Conservation (phyloP, 192 early-diverging fungal genomes). For the Funneliformis geosporum region DNA sequence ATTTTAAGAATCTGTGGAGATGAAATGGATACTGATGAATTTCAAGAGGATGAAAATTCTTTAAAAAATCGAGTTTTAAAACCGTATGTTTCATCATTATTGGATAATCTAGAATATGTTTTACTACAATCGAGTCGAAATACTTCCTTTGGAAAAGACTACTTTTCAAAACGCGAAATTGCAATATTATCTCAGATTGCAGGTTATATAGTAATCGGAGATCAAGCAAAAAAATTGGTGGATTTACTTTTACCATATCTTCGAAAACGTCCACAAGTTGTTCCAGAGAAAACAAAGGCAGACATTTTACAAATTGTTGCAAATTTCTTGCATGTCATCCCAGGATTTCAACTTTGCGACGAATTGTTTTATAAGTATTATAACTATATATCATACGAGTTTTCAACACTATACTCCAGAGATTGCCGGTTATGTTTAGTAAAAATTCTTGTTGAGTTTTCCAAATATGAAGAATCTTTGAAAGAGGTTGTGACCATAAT, state of each 20-base stretch:
- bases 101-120: constrained; percentile 60
- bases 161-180: constrained; percentile 70
- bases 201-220: constrained; percentile 66
- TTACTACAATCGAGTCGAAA: constrained; percentile 48
- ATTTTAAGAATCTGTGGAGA: constrained; percentile 62
- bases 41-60: constrained; percentile 35
- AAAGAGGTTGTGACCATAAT: constrained; percentile 57
- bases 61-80: constrained; percentile 52
- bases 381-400: constrained; percentile 65
- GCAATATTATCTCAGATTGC: constrained; percentile 78
- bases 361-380: constrained; percentile 63
- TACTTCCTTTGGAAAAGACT: constrained; percentile 53
- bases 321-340: constrained; percentile 79
- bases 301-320: constrained; percentile 81
- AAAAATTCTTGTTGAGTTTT: constrained; percentile 64
- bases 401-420: constrained; percentile 64
- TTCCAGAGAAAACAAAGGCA: constrained; percentile 80
- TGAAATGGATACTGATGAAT: constrained; percentile 41
- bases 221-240: constrained; percentile 67
- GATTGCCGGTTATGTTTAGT: constrained; percentile 67
- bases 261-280: constrained; percentile 63
- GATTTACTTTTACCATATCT: constrained; percentile 84
- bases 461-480: constrained; percentile 58
- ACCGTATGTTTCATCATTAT: constrained; percentile 56
- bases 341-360: constrained; percentile 42